Evolutionary conservation across 2,329 filamentous ascomycete genomes (phyloP), one percentile per base, ranked within the genome.

Genomic region (Botryotinia globosa): DNA sequence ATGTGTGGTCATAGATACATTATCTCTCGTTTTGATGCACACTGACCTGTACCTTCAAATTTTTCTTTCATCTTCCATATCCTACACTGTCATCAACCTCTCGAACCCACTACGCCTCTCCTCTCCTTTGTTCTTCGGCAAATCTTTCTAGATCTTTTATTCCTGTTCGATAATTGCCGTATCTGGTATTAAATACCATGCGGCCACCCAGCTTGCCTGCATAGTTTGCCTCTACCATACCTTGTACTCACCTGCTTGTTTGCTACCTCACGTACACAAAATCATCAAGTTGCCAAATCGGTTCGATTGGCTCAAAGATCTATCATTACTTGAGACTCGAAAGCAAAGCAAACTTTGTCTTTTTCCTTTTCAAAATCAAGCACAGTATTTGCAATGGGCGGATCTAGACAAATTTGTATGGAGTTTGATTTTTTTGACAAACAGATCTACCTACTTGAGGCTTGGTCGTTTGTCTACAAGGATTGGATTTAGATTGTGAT

Each of bases 1-100:
- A 92, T 79, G 90, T 92, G 69, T 92, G 90, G 90, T 92, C 89
- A 81, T 91, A 83, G 59, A 73, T 44, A 18, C 69, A 34, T 34
- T 5, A 48, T 32, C 18, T 56, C 32, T 44, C 22, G 20, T 66
- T 67, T 25, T 42, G 14, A 67, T 25, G 56, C 39, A 42, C 48
- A 56, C 48, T 20, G 22, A 56, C n/a, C 9, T 18, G 14, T 32
- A 16, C n/a, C 48, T 56, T 10, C 14, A 56, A 54, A 32, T 44
- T 16, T 25, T 10, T 20, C 39, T 18, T 32, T 42, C 45, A 42
- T 56, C 34, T 67, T 42, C 18, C 25, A 67, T 67, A 67, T 56
- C 29, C 29, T 54, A 67, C 45, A 67, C 45, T 29, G 25, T 5
- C n/a, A 56, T 42, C 65, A 56, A 56, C 25, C 9, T 3, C 12